Base-by-base conservation (phyloP, 345 rosid species). In the Citrus sp. region DNA sequence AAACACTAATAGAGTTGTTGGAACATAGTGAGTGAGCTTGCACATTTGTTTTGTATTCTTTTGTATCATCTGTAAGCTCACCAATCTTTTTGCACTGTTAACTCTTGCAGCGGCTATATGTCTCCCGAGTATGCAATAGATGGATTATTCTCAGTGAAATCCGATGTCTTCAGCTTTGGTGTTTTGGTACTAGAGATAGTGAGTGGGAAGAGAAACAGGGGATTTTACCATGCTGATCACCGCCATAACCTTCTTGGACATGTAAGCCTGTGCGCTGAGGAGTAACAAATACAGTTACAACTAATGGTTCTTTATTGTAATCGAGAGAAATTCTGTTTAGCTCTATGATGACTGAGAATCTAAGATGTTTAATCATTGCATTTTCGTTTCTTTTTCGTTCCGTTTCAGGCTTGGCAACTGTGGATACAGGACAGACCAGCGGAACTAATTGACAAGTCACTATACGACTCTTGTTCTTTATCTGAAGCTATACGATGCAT, bases 81-180 rank as follows among this genome's bases (percentile, higher is more conserved):
- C 68, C 27, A 28, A 27, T 42, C 1, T 10, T 1, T 30, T 16
- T 34, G 16, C 32, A 40, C 27, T 73, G 5, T 14, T 42, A 46
- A n/a, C 56, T 40, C 59, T 28, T 70, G 70, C 74, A 83, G 88
- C 30, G 87, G 85, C 42, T 81, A 84, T 56, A 84, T 79, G 84
- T 78, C 84, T 51, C 88, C 75, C 0, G 86, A 87, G 65, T 85
- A 83, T 77, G 82, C 83, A 25, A 42, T 81, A 32, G 73, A 71
- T 3, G 82, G 82, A 28, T n/a, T 77, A 3, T 83, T 85, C 61
- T 87, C 85, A 1, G 59, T 83, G 42, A 81, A 85, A 70, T 85
- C 86, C 0, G 86, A 83, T 42, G 85, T 85, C 10, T 81, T 80
- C 37, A 87, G 85, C 80, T 87, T 74, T 19, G 82, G 87, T n/a